Base-by-base conservation (phyloP, 2,329 filamentous ascomycete species). In the Paraphaeosphaeria sporulosa region DNA sequence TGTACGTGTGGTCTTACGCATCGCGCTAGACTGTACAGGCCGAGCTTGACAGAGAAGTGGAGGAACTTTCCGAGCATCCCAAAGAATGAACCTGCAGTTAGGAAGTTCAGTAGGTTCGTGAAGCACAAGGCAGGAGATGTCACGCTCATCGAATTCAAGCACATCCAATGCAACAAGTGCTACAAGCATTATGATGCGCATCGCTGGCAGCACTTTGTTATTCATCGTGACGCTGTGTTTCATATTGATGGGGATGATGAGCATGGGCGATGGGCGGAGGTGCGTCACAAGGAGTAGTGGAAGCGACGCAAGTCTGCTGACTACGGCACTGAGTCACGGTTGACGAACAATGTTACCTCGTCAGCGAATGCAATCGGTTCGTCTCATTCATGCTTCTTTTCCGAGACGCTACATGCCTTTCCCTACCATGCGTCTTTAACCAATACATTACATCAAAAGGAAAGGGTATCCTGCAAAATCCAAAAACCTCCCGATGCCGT, bases 401-500 rank as follows among this genome's bases (percentile, higher is more conserved):
- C 23, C 6, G 27, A n/a, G 17, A 8, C 15, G 4, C 2, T 17
- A 40, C 6, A n/a, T 5, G 17, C 4, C 38, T 47, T 47, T 25
- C 44, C 43, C 21, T 27, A 7, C 44, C 15, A 25, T 51, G 32
- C 32, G 17, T 51, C 50, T 25, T 46, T 55, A 36, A 5, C 23
- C 15, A 47, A n/a, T 55, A 38, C 52, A 27, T 23, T 23, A 23
- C 4, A 15, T 27, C 6, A 27, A 4, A 55, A 25, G 27, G 46
- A 21, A 10, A 17, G 52, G 52, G 52, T 55, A 55, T 55, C 42
- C 40, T 46, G 52, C 52, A 12, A 36, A 55, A 54, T 32, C 17
- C 23, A 32, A 32, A 30, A 44, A 13, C 51, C 38, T 23, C 19
- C n/a, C 12, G 5, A 47, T 46, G 19, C 27, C 25, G 19, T 27